Evolutionary conservation across 345 rosid species (phyloP).

Genomic region (Litchi chinensis): DNA sequence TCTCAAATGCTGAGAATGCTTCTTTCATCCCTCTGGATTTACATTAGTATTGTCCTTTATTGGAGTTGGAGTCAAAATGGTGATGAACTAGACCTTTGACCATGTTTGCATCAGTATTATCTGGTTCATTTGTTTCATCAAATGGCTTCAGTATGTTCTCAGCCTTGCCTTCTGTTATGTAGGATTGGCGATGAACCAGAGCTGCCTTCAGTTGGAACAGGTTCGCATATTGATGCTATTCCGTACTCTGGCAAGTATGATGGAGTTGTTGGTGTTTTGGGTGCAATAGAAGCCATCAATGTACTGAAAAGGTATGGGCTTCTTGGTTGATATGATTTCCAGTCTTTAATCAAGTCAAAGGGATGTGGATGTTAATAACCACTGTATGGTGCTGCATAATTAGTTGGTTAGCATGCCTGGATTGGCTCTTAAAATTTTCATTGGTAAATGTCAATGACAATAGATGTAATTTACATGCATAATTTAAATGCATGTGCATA

Average conservation of each 20-base stretch:
- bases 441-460: background rate
- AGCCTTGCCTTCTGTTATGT: slow-evolving; percentile 18
- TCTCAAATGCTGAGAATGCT: background rate
- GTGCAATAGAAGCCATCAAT: slow-evolving; percentile 93
- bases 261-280: slow-evolving; percentile 96
- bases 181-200: slow-evolving; percentile 77
- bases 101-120: background rate
- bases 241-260: slow-evolving; percentile 96
- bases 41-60: background rate
- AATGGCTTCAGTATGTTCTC: background rate
- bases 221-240: slow-evolving; percentile 97
- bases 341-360: slow-evolving; percentile 1
- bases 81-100: background rate
- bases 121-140: background rate
- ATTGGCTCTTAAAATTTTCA: background rate
- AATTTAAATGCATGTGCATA: background rate
- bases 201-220: slow-evolving; percentile 80
- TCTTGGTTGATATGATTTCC: slow-evolving; percentile 14
- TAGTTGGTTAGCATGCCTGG: background rate
- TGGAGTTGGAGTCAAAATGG: background rate
- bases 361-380: background rate
- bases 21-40: background rate
- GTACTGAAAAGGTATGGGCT: slow-evolving; percentile 72
- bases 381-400: background rate
- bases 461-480: background rate